These are phyloP conservation scores for Chromosphaera perkinsii DNA, from an alignment of 208 protist genomes.

Conservation along the genomic window DNA sequence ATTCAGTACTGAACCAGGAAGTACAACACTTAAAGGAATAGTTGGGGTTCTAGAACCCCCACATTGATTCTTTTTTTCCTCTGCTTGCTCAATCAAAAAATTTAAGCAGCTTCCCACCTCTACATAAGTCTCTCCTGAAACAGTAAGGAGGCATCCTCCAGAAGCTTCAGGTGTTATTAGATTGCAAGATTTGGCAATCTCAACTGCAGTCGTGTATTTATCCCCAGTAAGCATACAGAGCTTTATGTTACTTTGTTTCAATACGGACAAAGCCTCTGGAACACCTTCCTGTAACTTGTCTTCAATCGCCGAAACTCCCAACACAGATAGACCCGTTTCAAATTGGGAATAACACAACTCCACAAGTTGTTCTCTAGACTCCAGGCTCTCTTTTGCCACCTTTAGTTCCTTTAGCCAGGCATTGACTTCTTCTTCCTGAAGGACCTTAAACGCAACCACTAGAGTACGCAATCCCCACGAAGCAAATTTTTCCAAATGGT, in stretches of 20 bases:
- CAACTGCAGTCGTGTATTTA: constrained; percentile 28
- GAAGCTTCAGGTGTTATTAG: background rate
- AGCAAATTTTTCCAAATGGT: constrained; percentile 18
- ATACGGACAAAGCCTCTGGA: background rate
- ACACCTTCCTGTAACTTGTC: background rate
- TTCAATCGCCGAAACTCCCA: no score
- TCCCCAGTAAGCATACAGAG: constrained; percentile 35
- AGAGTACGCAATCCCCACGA: constrained; percentile 14
- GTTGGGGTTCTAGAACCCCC: background rate
- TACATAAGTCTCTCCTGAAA: background rate
- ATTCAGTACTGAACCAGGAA: background rate
- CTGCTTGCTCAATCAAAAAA: background rate
- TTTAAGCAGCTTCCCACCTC: background rate
- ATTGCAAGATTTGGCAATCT: constrained; percentile 14
- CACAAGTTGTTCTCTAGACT: background rate
- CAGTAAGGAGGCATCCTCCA: background rate
- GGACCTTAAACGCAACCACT: background rate
- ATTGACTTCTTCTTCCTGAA: background rate
- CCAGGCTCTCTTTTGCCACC: background rate
- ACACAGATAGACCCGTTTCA: background rate
- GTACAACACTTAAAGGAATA: background rate
- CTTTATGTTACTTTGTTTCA: background rate
- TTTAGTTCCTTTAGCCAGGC: background rate
- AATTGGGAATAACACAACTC: background rate
- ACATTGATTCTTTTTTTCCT: background rate